Percentiles rank a stretch among this genome's conserved stretches.
phyloP scores from a whole-genome alignment of 176 grass and related monocot genomes.

The Eremochloa ophiuroides region DNA sequence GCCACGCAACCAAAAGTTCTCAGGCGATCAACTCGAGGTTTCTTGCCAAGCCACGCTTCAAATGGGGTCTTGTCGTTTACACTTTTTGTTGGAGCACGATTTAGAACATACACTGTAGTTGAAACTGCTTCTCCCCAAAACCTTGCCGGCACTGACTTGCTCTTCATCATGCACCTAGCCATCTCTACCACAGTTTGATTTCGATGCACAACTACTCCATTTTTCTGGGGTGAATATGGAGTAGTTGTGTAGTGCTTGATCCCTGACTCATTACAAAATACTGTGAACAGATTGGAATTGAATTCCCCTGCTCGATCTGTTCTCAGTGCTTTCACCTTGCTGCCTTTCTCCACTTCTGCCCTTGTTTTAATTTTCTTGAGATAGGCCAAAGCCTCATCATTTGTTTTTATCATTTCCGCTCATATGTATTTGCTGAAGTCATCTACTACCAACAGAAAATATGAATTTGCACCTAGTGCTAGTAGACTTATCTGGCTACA shows the following conservation, averaged over 20 bases:
- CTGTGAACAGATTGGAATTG: neutral
- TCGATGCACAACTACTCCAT: neutral
- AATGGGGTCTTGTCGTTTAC: neutral
- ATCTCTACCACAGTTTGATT: neutral
- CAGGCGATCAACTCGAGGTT: neutral
- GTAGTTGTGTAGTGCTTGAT: neutral
- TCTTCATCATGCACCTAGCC: neutral
- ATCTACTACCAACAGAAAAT: neutral
- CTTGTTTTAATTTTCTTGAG: neutral
- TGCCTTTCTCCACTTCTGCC: neutral
- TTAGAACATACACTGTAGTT: neutral
- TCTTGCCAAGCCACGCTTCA: neutral
- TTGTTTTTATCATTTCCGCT: neutral
- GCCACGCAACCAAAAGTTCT: neutral
- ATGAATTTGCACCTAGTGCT: neutral
- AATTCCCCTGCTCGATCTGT: neutral
- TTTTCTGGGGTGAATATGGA: neutral
- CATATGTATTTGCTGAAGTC: neutral
- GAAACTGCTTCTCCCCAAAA: neutral
- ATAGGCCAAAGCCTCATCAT: neutral
- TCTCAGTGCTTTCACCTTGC: neutral
- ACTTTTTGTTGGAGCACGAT: neutral
- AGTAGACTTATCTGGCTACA: neutral
- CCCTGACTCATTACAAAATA: neutral
- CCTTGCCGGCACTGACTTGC: neutral